Base-by-base conservation (phyloP, 2,329 filamentous ascomycete genomes). In the Penicillium italicum region DNA sequence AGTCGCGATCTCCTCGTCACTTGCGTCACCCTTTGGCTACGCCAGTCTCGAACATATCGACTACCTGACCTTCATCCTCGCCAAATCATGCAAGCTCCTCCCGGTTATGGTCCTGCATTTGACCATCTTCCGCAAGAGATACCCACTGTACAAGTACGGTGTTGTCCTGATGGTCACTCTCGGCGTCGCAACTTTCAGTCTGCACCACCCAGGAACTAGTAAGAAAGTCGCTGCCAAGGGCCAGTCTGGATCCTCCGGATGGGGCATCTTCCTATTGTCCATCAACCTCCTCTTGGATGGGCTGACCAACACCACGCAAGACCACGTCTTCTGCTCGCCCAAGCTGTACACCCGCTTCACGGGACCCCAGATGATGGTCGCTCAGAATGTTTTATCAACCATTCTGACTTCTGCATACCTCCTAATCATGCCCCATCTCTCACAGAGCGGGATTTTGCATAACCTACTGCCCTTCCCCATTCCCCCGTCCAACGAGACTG, bases 301-400 rank as follows among this genome's bases (percentile, higher is more conserved):
- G 62, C 81, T 99, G 51, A 97, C 93, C 56, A 99, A 99, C 75
- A 91, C 88, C 51, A 96, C 93, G 2, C 94, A 99, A 79, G 94
- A 99, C 74, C 87, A 96, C 74, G 91, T 99, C 73, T 97, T 97
- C 73, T 76, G 77, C 61, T 81, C 84, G 7, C 77, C 76, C 3
- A 74, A 77, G 26, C 70, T 75, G 1, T 96, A 91, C 76, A 85
- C 85, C 62, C 86, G 87, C 14, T 97, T 94, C 72, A 85, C 85
- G 3, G 94, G 94, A 10, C 91, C 93, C 57, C 94, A 99, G 82
- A 99, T 99, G 94, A 99, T 99, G 94, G 95, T 92, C 72, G 92
- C 93, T 37, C 91, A 97, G 75, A 99, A 97, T 72, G 79, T 96
- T 53, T 88, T 97, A 74, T 88, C 85, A 65, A 93, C 91, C 4